Conservation (phyloP, 371 early-diverging fungal species). For the Mortierella sp. region DNA sequence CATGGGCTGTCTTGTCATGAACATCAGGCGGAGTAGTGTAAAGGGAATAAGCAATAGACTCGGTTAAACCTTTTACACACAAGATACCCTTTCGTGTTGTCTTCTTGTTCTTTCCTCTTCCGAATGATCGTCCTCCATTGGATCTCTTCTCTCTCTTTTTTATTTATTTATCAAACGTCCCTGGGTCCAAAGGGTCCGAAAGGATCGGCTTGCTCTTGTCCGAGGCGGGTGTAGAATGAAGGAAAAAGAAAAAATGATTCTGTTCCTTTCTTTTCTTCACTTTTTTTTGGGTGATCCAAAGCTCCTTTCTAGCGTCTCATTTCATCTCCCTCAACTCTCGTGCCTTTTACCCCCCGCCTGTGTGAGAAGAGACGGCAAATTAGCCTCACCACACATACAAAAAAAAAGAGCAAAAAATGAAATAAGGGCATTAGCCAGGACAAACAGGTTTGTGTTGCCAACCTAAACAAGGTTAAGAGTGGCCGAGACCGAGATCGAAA, state of each 20-base stretch:
- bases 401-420: neutral
- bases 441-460: neutral
- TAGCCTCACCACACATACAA: neutral
- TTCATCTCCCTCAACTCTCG: no score
- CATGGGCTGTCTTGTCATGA: neutral
- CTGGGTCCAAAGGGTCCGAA: no score
- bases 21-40: neutral
- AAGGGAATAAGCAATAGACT: neutral
- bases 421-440: neutral
- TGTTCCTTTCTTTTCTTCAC: no score
- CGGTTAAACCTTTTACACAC: constrained; percentile 8
- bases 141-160: no score
- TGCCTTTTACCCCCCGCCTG: no score
- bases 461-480: constrained; percentile 11
- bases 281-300: no score
- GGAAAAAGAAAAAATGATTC: no score
- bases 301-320: no score
- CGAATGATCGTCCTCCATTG: no score
- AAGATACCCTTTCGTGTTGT: neutral
- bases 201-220: no score
- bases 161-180: no score
- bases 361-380: neutral
- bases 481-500: constrained; percentile 1
- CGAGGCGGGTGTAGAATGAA: no score
- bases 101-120: neutral